Percentiles rank a stretch among this genome's conserved stretches.
These are phyloP conservation scores for Punctularia strigosozonata DNA, from an alignment of 768 basidiomycete genomes.

Conservation along the genomic window DNA sequence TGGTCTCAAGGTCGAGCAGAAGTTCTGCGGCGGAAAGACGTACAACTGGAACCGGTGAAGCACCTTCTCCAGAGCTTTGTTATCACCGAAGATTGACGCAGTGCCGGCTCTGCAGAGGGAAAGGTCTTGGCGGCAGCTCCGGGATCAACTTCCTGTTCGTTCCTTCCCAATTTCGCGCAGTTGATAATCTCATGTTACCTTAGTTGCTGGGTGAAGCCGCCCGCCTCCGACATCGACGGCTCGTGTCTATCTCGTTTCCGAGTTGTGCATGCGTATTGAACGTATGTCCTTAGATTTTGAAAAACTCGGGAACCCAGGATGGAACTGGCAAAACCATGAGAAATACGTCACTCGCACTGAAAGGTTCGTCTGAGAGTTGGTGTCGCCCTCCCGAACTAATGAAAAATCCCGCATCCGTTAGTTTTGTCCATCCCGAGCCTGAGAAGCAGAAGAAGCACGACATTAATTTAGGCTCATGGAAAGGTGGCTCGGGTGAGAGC, in stretches of 20 bases:
- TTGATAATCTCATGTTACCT: too few species aligned
- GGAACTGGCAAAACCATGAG: conserved; percentile 36
- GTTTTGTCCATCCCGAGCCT: conserved; percentile 3
- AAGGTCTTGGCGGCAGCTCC: conserved; percentile 29
- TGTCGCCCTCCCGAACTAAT: neutral
- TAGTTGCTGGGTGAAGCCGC: conserved; percentile 18
- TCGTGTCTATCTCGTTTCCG: neutral
- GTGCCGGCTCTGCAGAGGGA: conserved; percentile 10
- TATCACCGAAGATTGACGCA: too few species aligned
- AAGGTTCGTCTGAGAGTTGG: conserved; percentile 16
- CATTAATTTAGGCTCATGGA: neutral
- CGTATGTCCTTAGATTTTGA: conserved; percentile 19
- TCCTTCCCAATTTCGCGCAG: too few species aligned
- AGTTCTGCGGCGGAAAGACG: too few species aligned
- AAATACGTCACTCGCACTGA: conserved; percentile 26
- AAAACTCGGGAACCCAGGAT: conserved; percentile 40
- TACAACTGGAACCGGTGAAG: too few species aligned
- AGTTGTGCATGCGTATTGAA: neutral
- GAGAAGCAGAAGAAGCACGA: neutral
- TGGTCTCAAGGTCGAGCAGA: too few species aligned
- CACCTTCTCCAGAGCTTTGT: too few species aligned
- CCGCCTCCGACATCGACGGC: conserved; percentile 20
- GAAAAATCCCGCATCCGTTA: neutral
- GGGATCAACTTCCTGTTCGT: conserved; percentile 30
- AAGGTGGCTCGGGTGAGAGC: neutral